phyloP scores from a whole-genome alignment of 2,329 filamentous ascomycete species.

The Pseudocercospora ulei region DNA sequence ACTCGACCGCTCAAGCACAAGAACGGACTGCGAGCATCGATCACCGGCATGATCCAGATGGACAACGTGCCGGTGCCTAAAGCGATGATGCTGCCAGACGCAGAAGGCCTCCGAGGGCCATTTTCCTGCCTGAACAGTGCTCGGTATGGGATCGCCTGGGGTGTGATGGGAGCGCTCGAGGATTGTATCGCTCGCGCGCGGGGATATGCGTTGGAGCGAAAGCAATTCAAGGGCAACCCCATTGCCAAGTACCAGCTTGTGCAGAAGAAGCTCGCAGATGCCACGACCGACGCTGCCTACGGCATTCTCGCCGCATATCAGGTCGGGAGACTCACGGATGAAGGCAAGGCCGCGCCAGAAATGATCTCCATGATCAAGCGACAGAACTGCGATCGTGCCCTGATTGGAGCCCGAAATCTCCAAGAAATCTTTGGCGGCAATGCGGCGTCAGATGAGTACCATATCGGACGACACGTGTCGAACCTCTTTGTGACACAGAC shows the following conservation, averaged over 20 bases:
- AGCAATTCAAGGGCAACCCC: constrained; percentile 93
- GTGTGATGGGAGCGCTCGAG: constrained; percentile 86
- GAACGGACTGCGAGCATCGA: constrained; percentile 81
- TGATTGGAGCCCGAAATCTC: constrained; percentile 67
- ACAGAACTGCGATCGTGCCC: constrained; percentile 88
- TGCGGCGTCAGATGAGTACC: constrained; percentile 95
- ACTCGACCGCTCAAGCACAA: constrained; percentile 92
- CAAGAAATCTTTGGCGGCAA: constrained; percentile 98
- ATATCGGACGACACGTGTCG: constrained; percentile 85
- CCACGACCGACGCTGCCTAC: constrained; percentile 78
- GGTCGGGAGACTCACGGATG: constrained; percentile 85
- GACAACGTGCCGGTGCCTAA: constrained; percentile 80
- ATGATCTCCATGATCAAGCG: constrained; percentile 97
- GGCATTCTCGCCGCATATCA: constrained; percentile 84
- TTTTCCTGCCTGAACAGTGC: constrained; percentile 94
- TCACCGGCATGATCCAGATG: constrained; percentile 96
- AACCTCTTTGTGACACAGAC: constrained; percentile 97
- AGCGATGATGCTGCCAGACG: constrained; percentile 85
- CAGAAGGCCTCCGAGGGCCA: constrained; percentile 77
- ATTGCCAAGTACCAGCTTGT: constrained; percentile 93
- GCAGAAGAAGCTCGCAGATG: constrained; percentile 95
- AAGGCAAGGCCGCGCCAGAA: constrained; percentile 76
- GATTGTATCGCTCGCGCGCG: constrained; percentile 75
- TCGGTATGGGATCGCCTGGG: constrained; percentile 85
- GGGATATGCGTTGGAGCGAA: constrained; percentile 81